These are phyloP conservation scores for Bryoglossum gracile DNA, from an alignment of 495 filamentous ascomycete species.

Conservation along the genomic window DNA sequence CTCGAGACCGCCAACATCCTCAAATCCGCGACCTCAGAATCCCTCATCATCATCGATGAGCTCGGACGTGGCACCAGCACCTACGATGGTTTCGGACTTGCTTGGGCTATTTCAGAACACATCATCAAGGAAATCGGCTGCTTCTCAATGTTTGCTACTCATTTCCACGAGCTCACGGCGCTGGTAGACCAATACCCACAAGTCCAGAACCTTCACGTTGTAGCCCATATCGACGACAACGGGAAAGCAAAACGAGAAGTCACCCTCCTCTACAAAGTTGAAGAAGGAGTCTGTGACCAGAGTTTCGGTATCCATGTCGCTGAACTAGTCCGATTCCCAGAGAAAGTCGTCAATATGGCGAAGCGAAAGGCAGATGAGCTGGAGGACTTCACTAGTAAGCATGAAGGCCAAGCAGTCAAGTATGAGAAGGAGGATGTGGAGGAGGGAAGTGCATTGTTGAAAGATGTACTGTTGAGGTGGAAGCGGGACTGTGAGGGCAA, in stretches of 20 bases:
- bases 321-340: slow-evolving; percentile 94
- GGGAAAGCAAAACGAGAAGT: slow-evolving; percentile 65
- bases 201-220: slow-evolving; percentile 90
- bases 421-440: slow-evolving; percentile 83
- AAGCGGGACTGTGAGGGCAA: slow-evolving; percentile 69
- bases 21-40: slow-evolving; percentile 90
- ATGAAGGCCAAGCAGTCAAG: slow-evolving; percentile 39
- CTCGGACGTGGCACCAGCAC: slow-evolving; percentile 97
- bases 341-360: slow-evolving; percentile 97
- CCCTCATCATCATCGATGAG: slow-evolving; percentile 96
- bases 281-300: slow-evolving; percentile 92
- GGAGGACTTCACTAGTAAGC: slow-evolving; percentile 84
- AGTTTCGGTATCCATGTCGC: slow-evolving; percentile 98
- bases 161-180: slow-evolving; percentile 96
- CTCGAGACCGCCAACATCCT: slow-evolving; percentile 97
- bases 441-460: slow-evolving; percentile 79
- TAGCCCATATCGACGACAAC: slow-evolving; percentile 72
- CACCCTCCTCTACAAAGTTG: slow-evolving; percentile 92
- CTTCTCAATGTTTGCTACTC: slow-evolving; percentile 91
- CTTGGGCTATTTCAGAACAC: slow-evolving; percentile 97
- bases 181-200: slow-evolving; percentile 76
- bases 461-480: slow-evolving; percentile 80
- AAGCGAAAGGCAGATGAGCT: slow-evolving; percentile 97
- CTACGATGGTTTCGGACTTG: slow-evolving; percentile 96
- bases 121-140: slow-evolving; percentile 92